Conservation (phyloP, 352 stramenopile genomes). For the Globisporangium viniferum region DNA sequence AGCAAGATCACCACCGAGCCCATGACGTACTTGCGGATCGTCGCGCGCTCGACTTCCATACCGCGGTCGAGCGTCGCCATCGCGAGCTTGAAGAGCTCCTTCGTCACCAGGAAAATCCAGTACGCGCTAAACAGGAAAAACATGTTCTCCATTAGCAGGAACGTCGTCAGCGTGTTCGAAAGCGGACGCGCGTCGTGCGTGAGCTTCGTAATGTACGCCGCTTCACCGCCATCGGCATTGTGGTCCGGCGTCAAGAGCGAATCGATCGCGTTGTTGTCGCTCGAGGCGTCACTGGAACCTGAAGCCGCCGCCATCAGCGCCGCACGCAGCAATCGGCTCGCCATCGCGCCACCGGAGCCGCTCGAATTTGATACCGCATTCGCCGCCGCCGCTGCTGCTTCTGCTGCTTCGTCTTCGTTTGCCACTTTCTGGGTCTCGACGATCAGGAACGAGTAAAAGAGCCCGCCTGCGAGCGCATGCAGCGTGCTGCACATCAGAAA, state of each 20-base stretch:
- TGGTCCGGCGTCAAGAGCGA: slow-evolving; percentile 34
- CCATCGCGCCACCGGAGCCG: slow-evolving; percentile 13
- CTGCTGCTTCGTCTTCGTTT: not conserved
- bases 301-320: slow-evolving; percentile 8
- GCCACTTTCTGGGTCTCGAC: slow-evolving; percentile 19
- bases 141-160: slow-evolving; percentile 56
- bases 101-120: slow-evolving; percentile 59
- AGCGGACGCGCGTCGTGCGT: slow-evolving; percentile 42
- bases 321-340: not conserved
- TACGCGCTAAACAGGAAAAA: slow-evolving; percentile 65
- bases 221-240: slow-evolving; percentile 48
- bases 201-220: slow-evolving; percentile 60
- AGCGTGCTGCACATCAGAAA: slow-evolving; percentile 57
- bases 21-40: slow-evolving; percentile 47
- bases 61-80: slow-evolving; percentile 58
- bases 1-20: slow-evolving; percentile 30
- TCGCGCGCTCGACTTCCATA: slow-evolving; percentile 37
- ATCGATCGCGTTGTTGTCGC: slow-evolving; percentile 12
- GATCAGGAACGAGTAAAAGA: slow-evolving; percentile 64
- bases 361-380: slow-evolving; percentile 8
- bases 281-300: slow-evolving; percentile 1
- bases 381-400: slow-evolving; percentile 16
- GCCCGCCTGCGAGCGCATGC: slow-evolving; percentile 41
- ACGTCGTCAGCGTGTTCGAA: slow-evolving; percentile 34
- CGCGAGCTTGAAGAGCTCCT: slow-evolving; percentile 58